Percentiles rank a stretch among this genome's conserved stretches.
Conservation (phyloP, 164 flowering plant genomes). For the Vitis rotundifolia region DNA sequence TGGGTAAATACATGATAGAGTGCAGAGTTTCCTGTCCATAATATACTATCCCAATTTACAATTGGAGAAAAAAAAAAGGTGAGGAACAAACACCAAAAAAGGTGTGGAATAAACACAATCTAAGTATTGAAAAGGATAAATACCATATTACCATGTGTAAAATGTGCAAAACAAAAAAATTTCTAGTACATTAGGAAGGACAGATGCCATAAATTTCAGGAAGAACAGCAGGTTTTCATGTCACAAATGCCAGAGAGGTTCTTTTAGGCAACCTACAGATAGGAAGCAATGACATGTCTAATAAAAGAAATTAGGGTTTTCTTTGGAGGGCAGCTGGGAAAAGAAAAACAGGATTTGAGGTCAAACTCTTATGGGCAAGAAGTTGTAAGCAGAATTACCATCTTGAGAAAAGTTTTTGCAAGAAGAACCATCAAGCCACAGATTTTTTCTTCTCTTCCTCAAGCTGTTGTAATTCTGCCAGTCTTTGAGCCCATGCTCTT, state of each 20-base stretch:
- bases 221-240: too few species aligned
- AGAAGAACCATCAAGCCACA: slow-evolving; percentile 22
- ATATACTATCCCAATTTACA: not conserved
- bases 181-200: too few species aligned
- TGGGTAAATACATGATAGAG: too few species aligned
- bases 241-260: too few species aligned
- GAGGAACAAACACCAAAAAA: not conserved
- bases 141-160: not conserved
- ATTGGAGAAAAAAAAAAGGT: not conserved
- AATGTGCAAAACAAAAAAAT: too few species aligned
- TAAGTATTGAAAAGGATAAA: not conserved
- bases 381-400: slow-evolving; percentile 1
- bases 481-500: slow-evolving; percentile 70
- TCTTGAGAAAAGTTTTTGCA: not conserved
- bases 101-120: not conserved
- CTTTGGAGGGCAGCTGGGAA: too few species aligned
- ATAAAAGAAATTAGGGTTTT: too few species aligned
- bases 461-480: slow-evolving; percentile 60
- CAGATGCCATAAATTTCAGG: too few species aligned
- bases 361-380: not conserved
- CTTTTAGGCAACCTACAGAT: not conserved
- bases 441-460: slow-evolving; percentile 64
- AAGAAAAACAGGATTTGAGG: not conserved
- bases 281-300: not conserved
- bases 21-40: too few species aligned